Base-by-base conservation (phyloP, 805 yeast species). In the Sungouiozyma intestinalis region DNA sequence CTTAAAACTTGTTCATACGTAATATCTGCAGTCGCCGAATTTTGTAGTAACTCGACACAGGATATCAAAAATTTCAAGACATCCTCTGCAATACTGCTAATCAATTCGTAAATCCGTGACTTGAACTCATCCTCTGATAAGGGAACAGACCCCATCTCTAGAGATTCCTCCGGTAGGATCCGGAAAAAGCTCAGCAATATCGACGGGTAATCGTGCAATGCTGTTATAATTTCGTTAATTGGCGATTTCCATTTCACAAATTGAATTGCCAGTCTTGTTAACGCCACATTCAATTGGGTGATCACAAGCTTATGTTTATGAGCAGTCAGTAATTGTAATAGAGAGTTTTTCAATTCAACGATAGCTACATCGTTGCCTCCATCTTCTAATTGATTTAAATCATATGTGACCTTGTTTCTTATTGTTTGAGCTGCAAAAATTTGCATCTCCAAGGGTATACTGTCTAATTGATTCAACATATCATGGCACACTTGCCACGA, bases 341-440 rank as follows among this genome's bases (percentile, higher is more conserved):
- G 56, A 1, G 87, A 75, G 43, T 76, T 74, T 55, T 86, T 85
- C 45, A 92, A 70, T n/a, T 71, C 73, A 15, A 63, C 51, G 40
- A 78, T 62, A 13, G 77, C 68, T 3, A 69, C 73, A n/a, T 77
- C 68, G 11, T 6, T 24, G 11, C 29, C 29, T 7, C 29, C 29
- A 3, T 70, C 73, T 18, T 63, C 67, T 4, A 92, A 64, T 62
- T 92, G 97, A 41, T 72, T 67, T 49, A 90, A 67, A 62, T 92
- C 97, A 60, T 85, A 88, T 11, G 84, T 82, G 40, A 86, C 74
- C 53, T 74, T 88, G 36, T 88, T 79, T 47, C 96, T 70, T 47
- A 92, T 65, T 0, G 98, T 92, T 60, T 94, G 98, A 0, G 97
- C 82, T 14, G 90, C 81, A 66, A 94, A 92, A 53, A 92, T 68